Conservation (phyloP, 179 eudicot species). For the Carnegiea gigantea region DNA sequence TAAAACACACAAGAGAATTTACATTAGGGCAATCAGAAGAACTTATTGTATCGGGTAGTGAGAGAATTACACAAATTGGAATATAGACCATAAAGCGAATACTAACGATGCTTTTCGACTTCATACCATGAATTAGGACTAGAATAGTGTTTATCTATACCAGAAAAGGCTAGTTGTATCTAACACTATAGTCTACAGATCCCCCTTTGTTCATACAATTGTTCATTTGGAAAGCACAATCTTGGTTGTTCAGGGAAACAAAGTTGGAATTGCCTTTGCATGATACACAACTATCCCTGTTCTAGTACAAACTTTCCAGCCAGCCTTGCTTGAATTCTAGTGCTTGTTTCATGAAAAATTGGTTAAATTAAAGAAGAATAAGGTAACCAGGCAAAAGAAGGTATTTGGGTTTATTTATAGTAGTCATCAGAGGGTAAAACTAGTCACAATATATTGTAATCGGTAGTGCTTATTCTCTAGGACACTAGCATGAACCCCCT, state of each 20-base stretch:
- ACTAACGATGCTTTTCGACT: slow-evolving; percentile 82
- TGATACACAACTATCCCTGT: slow-evolving; percentile 79
- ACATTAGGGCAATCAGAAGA: slow-evolving; percentile 42
- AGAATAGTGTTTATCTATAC: slow-evolving; percentile 74
- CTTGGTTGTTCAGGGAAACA: slow-evolving; percentile 75
- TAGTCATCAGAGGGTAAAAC: slow-evolving; percentile 80
- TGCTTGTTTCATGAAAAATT: slow-evolving; percentile 41
- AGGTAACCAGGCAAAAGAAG: too few species aligned
- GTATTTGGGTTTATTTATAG: not conserved
- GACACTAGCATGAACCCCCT: too few species aligned
- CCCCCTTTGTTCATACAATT: slow-evolving; percentile 70
- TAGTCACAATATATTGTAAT: slow-evolving; percentile 46
- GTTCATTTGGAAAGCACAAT: slow-evolving; percentile 63
- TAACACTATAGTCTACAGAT: slow-evolving; percentile 72
- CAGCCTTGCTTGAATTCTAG: slow-evolving; percentile 79
- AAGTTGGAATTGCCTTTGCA: slow-evolving; percentile 66
- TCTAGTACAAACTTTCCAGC: slow-evolving; percentile 78
- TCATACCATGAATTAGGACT: slow-evolving; percentile 96
- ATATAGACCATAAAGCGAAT: slow-evolving; percentile 75
- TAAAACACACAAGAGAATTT: too few species aligned
- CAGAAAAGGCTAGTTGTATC: slow-evolving; percentile 86
- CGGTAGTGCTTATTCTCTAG: too few species aligned
- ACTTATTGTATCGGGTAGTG: slow-evolving; percentile 61
- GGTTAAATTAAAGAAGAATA: not conserved
- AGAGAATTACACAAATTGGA: slow-evolving; percentile 73